phyloP scores from a whole-genome alignment of 345 rosid genomes.

The Ricinus communis region DNA sequence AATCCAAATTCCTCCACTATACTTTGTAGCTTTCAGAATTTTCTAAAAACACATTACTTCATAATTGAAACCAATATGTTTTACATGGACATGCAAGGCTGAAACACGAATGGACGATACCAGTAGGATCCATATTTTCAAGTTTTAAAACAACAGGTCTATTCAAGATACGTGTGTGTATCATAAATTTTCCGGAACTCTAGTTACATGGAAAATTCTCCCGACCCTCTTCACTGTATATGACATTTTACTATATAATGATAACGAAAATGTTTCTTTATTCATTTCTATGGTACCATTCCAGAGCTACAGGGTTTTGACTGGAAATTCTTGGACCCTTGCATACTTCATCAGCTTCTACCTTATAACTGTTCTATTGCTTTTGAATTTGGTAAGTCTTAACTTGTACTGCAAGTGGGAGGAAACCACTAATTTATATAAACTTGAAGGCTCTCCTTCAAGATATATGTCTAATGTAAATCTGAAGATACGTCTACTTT shows the following conservation, averaged over 20 bases:
- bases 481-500: too few relatives aligned
- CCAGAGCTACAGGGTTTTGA: constrained; percentile 83
- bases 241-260: too few relatives aligned
- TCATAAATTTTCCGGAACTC: not conserved
- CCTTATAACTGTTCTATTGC: constrained; percentile 70
- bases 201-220: not conserved
- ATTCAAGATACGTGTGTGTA: not conserved
- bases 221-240: too few relatives aligned
- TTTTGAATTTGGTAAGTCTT: constrained; percentile 80
- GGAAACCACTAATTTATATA: not conserved
- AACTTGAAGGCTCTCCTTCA: not conserved
- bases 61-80: not conserved
- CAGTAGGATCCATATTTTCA: not conserved
- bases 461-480: not conserved
- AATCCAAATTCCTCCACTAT: not conserved
- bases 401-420: not conserved
- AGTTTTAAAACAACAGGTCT: not conserved
- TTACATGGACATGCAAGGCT: not conserved
- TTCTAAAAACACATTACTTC: too few relatives aligned
- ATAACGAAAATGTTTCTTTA: not conserved
- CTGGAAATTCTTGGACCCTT: constrained; percentile 78
- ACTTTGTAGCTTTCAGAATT: not conserved
- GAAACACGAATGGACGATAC: not conserved
- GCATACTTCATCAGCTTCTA: constrained; percentile 90
- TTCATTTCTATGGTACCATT: constrained; percentile 25